phyloP scores from a whole-genome alignment of 192 early-diverging fungal species.

The Podila verticillata region DNA sequence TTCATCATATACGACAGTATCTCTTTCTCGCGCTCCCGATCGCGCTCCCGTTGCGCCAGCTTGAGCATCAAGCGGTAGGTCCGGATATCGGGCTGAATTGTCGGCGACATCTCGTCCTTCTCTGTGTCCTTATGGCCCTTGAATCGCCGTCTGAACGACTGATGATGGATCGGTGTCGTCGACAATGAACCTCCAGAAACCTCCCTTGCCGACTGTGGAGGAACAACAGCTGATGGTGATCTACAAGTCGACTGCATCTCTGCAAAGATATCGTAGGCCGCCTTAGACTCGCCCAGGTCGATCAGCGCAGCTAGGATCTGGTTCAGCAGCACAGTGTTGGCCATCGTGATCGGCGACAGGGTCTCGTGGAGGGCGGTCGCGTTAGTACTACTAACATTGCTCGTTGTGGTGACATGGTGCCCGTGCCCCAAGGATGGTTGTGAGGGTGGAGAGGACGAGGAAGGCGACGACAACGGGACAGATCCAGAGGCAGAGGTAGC shows the following conservation, averaged over 20 bases:
- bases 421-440: too few species aligned
- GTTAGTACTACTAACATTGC: too few species aligned
- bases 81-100: conserved; percentile 18
- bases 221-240: background rate
- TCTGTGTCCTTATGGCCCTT: background rate
- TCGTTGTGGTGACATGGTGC: too few species aligned
- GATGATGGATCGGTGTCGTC: conserved; percentile 18
- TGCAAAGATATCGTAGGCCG: conserved; percentile 21
- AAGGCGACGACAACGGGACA: background rate
- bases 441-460: background rate
- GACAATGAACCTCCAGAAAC: background rate
- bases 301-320: conserved; percentile 35
- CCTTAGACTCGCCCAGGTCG: conserved; percentile 18
- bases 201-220: background rate
- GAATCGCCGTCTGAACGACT: background rate
- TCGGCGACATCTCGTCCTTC: background rate
- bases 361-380: background rate
- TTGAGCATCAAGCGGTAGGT: conserved; percentile 20
- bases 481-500: background rate
- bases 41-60: conserved; percentile 9
- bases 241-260: background rate
- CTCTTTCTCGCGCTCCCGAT: conserved; percentile 12
- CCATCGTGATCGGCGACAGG: background rate
- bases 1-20: background rate
- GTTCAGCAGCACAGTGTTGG: conserved; percentile 25